Conservation (phyloP, 805 yeast genomes). For the Metschnikowia noctiluminum region DNA sequence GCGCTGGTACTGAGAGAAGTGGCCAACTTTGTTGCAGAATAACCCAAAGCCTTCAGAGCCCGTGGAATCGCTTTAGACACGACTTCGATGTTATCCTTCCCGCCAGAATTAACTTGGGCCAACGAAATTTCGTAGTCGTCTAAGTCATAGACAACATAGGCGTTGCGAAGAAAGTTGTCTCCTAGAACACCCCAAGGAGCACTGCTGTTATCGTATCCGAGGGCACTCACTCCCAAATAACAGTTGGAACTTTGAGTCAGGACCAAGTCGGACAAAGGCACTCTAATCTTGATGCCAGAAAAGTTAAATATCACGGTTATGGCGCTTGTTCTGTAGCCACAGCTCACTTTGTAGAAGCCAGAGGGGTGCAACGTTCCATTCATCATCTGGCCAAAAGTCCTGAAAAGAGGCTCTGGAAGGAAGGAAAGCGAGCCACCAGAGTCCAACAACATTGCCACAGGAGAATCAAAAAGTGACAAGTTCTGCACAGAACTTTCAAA, state of each 20-base stretch:
- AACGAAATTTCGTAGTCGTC: slow-evolving; percentile 54
- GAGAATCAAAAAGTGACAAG: not conserved
- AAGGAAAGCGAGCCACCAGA: slow-evolving; percentile 52
- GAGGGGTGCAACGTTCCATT: not conserved
- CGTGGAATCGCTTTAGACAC: slow-evolving; percentile 46
- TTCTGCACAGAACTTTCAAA: slow-evolving; percentile 14
- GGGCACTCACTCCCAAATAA: slow-evolving; percentile 26
- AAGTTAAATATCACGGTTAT: not conserved
- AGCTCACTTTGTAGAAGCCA: not conserved
- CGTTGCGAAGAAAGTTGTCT: slow-evolving; percentile 58
- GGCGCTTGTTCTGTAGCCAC: not conserved
- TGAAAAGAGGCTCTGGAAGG: slow-evolving; percentile 36
- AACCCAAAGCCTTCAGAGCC: slow-evolving; percentile 46
- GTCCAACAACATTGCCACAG: slow-evolving; percentile 34
- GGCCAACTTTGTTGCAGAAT: slow-evolving; percentile 34
- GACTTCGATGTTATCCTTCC: slow-evolving; percentile 41
- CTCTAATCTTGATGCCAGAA: slow-evolving; percentile 1
- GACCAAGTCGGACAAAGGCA: slow-evolving; percentile 5
- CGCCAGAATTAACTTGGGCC: slow-evolving; percentile 35
- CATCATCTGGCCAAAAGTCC: slow-evolving; percentile 11
- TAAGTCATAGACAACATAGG: slow-evolving; percentile 64
- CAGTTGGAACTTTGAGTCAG: slow-evolving; percentile 16
- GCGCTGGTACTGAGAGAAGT: not conserved
- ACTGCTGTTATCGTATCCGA: too few relatives aligned
- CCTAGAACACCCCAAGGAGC: slow-evolving; percentile 50